Conservation (phyloP, 202 grass and related monocot genomes). For the Brachypodium distachyon region DNA sequence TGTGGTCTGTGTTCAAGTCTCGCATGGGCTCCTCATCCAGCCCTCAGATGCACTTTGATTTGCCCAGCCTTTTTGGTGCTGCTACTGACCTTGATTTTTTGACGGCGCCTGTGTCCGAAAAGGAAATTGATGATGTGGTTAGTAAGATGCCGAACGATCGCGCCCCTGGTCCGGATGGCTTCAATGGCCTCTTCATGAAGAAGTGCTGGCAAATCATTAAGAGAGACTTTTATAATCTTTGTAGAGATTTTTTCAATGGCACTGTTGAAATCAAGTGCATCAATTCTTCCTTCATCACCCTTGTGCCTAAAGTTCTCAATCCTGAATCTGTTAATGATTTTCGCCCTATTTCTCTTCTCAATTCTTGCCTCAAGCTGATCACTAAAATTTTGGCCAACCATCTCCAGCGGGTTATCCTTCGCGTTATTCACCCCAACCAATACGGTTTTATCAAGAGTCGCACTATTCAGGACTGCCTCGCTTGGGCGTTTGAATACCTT, state of each 20-base stretch:
- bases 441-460: not conserved
- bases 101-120: no score
- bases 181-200: not conserved
- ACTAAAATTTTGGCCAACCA: not conserved
- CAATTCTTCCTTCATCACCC: not conserved
- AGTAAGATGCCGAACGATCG: not conserved
- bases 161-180: not conserved
- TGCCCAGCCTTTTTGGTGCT: no score
- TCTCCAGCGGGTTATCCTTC: not conserved
- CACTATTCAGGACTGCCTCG: not conserved
- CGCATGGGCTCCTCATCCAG: no score
- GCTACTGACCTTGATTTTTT: not conserved
- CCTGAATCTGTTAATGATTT: not conserved
- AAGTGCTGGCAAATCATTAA: not conserved
- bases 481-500: no score
- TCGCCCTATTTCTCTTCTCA: not conserved
- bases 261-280: not conserved
- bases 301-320: not conserved
- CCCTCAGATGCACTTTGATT: no score
- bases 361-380: not conserved
- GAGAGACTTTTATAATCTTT: not conserved
- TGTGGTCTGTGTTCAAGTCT: no score
- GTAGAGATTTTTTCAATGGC: not conserved
- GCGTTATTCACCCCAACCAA: not conserved
- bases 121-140: not conserved